These are phyloP conservation scores for Hypoxylon sp. DNA, from an alignment of 2,329 filamentous ascomycete genomes.

Conservation along the genomic window DNA sequence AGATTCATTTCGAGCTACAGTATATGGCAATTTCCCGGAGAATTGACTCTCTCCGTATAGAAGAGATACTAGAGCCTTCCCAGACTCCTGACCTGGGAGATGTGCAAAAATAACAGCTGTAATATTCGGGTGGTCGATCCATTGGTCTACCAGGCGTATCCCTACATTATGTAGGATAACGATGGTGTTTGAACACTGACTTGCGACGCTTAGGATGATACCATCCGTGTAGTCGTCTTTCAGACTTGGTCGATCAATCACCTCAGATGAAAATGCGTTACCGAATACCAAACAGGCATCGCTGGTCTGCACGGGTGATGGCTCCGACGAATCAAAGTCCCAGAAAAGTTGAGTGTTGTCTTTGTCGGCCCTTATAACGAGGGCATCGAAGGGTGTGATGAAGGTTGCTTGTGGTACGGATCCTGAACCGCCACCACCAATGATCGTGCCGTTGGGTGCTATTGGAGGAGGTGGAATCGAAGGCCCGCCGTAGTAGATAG, in stretches of 20 bases:
- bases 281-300: conserved; percentile 72
- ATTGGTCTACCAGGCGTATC: conserved; percentile 64
- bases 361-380: conserved; percentile 57
- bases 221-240: conserved; percentile 69
- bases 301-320: conserved; percentile 56
- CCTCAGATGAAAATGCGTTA: conserved; percentile 72
- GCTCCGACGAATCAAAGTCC: conserved; percentile 59
- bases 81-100: conserved; percentile 73
- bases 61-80: conserved; percentile 72
- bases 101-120: conserved; percentile 73
- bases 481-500: conserved; percentile 26
- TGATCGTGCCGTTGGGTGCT: conserved; percentile 58
- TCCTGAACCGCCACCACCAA: conserved; percentile 59
- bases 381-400: conserved; percentile 58
- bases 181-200: conserved; percentile 65
- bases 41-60: conserved; percentile 74
- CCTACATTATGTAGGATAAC: conserved; percentile 74
- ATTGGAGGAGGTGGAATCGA: conserved; percentile 46
- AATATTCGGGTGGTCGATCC: conserved; percentile 69
- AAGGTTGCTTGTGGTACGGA: conserved; percentile 56
- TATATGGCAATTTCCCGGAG: conserved; percentile 75
- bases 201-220: conserved; percentile 57
- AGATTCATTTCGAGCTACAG: conserved; percentile 72
- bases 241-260: conserved; percentile 68
- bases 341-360: conserved; percentile 63